Evolutionary conservation across 108 stramenopile species (phyloP), one percentile per base, ranked within the genome.

Genomic region (Cyclotella baltica): DNA sequence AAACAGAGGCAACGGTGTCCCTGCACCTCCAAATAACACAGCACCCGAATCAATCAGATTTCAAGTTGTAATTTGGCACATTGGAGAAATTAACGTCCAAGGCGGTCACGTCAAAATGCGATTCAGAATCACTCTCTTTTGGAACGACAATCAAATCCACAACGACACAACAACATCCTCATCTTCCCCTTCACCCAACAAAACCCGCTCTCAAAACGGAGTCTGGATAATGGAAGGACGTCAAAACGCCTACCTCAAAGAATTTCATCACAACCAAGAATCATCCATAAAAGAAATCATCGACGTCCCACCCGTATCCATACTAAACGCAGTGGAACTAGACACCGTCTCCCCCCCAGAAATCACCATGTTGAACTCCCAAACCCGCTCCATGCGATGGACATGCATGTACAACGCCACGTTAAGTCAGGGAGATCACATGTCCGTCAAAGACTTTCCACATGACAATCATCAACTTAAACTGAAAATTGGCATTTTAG

Each of bases 21-120:
- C 40, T 43, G 40, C 40, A 13, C 10, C 40, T 43, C 6, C 10
- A 43, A 10, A 13, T 43, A n/a, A n/a, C n/a, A 43, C 40, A 33
- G 28, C 11, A 10, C 4, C 29, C 43, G 47, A 35, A 13, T 62
- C 83, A 6, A 77, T 83, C 33, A 70, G 83, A 4, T 78, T 78
- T 51, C 83, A 83, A 37, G 83, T 83, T 11, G 76, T 83, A 2
- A 46, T 83, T 52, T 83, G 82, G 83, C 62, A 84, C 47, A 76
- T 84, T 30, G 83, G 83, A 16, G 52, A 37, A 31, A 33, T 75
- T 13, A 73, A 84, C 65, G 83, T 84, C 18, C 57, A 57, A 0
- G 9, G 57, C 10, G 83, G 76, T 3, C 31, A 35, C n/a, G 73
- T 84, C 8, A 70, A 76, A 27, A 84, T 84, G 83, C 72, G 67